phyloP scores from a whole-genome alignment of 345 rosid genomes.

The Rubroshorea leprosula region DNA sequence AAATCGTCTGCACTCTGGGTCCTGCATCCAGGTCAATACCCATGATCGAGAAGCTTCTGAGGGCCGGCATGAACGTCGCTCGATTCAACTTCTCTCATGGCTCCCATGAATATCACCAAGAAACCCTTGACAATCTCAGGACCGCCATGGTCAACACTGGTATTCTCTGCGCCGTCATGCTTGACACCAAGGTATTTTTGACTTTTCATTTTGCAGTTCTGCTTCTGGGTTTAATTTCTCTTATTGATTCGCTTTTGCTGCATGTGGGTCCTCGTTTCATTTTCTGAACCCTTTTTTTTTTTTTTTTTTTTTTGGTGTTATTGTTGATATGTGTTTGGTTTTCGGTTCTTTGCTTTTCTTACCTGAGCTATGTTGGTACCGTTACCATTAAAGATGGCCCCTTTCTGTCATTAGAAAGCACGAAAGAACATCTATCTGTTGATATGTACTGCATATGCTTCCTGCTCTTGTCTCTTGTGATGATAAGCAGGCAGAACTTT shows the following conservation, averaged over 20 bases:
- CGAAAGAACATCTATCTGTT: no score
- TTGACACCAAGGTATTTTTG: constrained; percentile 19
- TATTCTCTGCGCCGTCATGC: constrained; percentile 26
- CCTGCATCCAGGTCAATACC: constrained; percentile 52
- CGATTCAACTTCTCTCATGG: constrained; percentile 55
- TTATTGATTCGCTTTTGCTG: not conserved
- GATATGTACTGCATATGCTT: no score
- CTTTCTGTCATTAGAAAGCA: no score
- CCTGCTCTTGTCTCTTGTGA: not conserved
- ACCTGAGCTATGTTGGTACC: no score
- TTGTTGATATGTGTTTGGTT: no score
- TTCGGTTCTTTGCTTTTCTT: no score
- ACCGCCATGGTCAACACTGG: constrained; percentile 23
- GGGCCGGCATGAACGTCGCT: constrained; percentile 62
- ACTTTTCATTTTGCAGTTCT: not conserved
- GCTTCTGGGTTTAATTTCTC: not conserved
- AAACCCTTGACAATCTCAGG: constrained; percentile 30
- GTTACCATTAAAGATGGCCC: not conserved
- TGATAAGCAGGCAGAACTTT: no score
- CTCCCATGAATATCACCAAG: constrained; percentile 30
- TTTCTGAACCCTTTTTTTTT: not conserved
- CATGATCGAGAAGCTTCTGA: constrained; percentile 57
- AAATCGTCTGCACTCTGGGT: constrained; percentile 57
- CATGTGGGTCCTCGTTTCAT: not conserved
- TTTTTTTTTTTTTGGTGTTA: no score